Base-by-base conservation (phyloP, 345 rosid genomes). In the Passiflora organensis region DNA sequence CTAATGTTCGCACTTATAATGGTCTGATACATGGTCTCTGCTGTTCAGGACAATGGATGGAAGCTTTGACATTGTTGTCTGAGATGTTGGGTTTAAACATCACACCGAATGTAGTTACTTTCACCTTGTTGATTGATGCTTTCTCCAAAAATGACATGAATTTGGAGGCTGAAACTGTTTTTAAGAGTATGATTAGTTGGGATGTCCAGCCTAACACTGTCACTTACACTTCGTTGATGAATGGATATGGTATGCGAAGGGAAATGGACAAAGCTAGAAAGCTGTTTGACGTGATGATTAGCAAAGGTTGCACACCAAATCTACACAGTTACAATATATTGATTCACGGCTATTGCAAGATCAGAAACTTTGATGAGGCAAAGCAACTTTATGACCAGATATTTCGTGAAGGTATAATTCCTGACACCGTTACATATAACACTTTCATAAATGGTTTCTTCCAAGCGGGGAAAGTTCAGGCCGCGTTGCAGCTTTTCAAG, bases 11-110 rank as follows among this genome's bases (percentile, higher is more conserved):
- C 20, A 43, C 51, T 16, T 57, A 44, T 14, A 57, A 3, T n/a
- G 14, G 25, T 45, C 44, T 11, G 32, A 43, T 43, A 28, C 51
- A n/a, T 25, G 51, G 64, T 8, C 45, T 37, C 8, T 59, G 64
- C 22, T 15, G 20, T 23, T 47, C 2, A 2, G 39, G 28, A 9
- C 6, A 25, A 19, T 43, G 21, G 41, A 15, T 24, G 5, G 21
- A 43, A 32, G 49, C 42, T 16, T 1, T 13, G 9, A 28, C 1
- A 11, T 28, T 57, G 50, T 57, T 57, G 41, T 2, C 36, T 10
- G 32, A 59, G 18, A 59, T 59, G 64, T 37, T 20, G 34, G 54
- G 6, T n/a, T 2, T 13, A 1, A 25, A 41, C 8, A 3, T 28
- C 34, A 28, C n/a, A 4, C 43, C 43, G 1, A 15, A 41, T 41